phyloP scores from a whole-genome alignment of 768 basidiomycete species.

The Glaciozyma antarctica region DNA sequence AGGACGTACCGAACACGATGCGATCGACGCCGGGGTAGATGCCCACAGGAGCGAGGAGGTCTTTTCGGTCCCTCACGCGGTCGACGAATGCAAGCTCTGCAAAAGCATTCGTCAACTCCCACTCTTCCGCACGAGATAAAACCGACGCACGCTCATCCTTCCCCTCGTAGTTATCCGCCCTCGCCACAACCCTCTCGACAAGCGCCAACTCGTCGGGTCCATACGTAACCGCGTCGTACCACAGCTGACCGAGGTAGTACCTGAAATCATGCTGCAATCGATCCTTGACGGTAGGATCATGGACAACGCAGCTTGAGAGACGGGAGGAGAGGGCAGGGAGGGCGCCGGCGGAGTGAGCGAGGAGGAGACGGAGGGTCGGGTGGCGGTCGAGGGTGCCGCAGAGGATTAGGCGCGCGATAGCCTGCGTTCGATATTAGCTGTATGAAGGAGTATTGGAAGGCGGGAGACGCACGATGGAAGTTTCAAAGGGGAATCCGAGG shows the following conservation, averaged over 20 bases:
- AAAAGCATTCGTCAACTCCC: background rate
- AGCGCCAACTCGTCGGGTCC: constrained; percentile 76
- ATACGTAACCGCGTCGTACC: constrained; percentile 80
- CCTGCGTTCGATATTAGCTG: background rate
- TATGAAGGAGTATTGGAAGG: constrained; percentile 9
- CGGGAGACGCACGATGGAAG: constrained; percentile 56
- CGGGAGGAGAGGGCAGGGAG: constrained; percentile 75
- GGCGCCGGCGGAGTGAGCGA: constrained; percentile 80
- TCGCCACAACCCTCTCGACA: constrained; percentile 58
- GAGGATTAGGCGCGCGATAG: constrained; percentile 64
- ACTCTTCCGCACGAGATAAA: background rate
- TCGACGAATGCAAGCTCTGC: constrained; percentile 23
- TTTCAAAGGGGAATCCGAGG: constrained; percentile 83
- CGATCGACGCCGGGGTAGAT: constrained; percentile 22
- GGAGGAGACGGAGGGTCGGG: constrained; percentile 62
- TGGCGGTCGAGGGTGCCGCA: constrained; percentile 70
- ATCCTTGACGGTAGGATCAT: constrained; percentile 68
- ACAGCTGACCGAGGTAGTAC: constrained; percentile 68
- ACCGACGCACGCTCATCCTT: constrained; percentile 13
- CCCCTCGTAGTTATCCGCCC: constrained; percentile 45
- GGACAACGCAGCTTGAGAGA: constrained; percentile 70
- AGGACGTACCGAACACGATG: constrained; percentile 51
- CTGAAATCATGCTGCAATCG: constrained; percentile 71
- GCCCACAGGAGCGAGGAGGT: constrained; percentile 19
- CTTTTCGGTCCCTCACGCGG: constrained; percentile 15